A percentile compares a stretch with the other conserved stretches of the same genome.
Conservation (phyloP, 441 rosid species). For the California macrophylla region DNA sequence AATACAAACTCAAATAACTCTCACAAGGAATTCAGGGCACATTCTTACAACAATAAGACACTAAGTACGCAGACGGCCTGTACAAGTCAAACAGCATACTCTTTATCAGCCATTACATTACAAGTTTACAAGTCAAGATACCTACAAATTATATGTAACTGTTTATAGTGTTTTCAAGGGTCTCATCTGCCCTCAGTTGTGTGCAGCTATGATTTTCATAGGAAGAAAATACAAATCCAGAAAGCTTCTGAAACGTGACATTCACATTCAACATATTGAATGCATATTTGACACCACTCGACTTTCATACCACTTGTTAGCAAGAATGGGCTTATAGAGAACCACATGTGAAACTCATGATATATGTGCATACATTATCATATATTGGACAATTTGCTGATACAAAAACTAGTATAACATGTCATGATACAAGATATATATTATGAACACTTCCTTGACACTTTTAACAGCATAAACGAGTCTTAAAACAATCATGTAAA, state of each 20-base stretch:
- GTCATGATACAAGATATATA: too few species aligned
- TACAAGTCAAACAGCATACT: background rate
- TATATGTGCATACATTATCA: too few species aligned
- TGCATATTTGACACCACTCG: background rate
- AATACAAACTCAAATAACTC: background rate
- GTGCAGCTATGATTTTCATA: background rate
- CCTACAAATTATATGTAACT: background rate
- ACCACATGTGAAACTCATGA: background rate
- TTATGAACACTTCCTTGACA: too few species aligned
- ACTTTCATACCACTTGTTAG: too few species aligned
- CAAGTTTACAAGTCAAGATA: background rate
- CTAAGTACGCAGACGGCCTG: background rate
- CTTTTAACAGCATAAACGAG: too few species aligned
- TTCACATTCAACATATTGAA: background rate
- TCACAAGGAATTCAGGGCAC: background rate
- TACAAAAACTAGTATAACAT: too few species aligned
- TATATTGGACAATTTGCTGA: too few species aligned
- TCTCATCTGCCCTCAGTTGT: background rate
- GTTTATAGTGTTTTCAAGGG: background rate
- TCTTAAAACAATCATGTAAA: background rate
- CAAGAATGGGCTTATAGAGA: background rate
- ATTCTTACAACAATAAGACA: too few species aligned
- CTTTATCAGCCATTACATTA: background rate
- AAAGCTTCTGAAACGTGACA: background rate
- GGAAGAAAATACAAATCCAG: background rate